These are phyloP conservation scores for Dujonia santamariae DNA, from an alignment of 1,139 yeast genomes.

Conservation along the genomic window DNA sequence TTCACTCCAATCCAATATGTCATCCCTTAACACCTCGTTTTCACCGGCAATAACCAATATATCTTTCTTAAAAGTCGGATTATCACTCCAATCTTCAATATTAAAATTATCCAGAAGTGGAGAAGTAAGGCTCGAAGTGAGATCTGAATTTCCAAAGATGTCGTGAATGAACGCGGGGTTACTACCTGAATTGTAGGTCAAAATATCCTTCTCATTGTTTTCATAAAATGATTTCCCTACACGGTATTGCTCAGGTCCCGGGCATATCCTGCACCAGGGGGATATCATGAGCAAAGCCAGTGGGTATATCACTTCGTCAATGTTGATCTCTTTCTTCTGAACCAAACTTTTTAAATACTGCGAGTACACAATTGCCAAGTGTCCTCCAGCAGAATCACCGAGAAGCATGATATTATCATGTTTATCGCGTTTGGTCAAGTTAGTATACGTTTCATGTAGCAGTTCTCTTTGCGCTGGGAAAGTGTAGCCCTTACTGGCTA, in stretches of 20 bases:
- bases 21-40: constrained; percentile 44
- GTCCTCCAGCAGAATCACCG: constrained; percentile 46
- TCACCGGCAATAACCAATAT: constrained; percentile 38
- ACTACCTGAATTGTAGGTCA: neutral
- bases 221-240: constrained; percentile 37
- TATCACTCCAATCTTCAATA: constrained; percentile 30
- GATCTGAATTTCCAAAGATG: constrained; percentile 15
- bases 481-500: constrained; percentile 28
- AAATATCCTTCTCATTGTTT: constrained; percentile 13
- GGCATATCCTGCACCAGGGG: constrained; percentile 37
- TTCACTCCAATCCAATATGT: constrained; percentile 34
- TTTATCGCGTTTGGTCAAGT: constrained; percentile 26
- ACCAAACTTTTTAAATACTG: constrained; percentile 22
- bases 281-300: constrained; percentile 30
- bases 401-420: constrained; percentile 28
- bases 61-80: constrained; percentile 29
- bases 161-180: constrained; percentile 23
- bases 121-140: constrained; percentile 10
- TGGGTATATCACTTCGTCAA: constrained; percentile 22
- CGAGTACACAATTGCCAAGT: constrained; percentile 28
- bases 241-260: constrained; percentile 12
- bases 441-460: constrained; percentile 27
- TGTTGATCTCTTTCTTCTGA: neutral
- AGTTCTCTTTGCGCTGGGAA: constrained; percentile 37
- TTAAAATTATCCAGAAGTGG: constrained; percentile 16